phyloP scores from a whole-genome alignment of 768 basidiomycete genomes.

The Dioszegia aurantiaca region DNA sequence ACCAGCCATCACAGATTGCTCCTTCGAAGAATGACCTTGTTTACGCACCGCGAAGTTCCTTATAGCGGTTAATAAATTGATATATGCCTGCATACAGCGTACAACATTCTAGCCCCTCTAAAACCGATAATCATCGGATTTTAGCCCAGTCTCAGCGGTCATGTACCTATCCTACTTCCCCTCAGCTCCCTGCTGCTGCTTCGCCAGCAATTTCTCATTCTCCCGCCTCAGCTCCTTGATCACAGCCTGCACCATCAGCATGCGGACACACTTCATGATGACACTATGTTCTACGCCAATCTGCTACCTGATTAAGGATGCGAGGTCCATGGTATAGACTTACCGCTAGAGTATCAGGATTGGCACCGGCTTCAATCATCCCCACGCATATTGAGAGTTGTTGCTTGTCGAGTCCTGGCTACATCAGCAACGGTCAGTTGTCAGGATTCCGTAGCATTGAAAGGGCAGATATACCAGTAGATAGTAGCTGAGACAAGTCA shows the following conservation, averaged over 20 bases:
- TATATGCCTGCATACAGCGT: no score
- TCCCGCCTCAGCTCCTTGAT: constrained; percentile 79
- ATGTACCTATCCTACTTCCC: no score
- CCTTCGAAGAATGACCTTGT: no score
- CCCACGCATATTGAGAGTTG: constrained; percentile 86
- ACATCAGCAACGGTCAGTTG: not conserved
- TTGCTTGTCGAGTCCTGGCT: constrained; percentile 70
- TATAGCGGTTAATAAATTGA: no score
- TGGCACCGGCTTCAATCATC: constrained; percentile 88
- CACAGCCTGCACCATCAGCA: constrained; percentile 61
- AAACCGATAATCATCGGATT: no score
- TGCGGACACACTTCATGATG: not conserved
- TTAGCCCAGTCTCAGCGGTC: no score
- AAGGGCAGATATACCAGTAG: constrained; percentile 58
- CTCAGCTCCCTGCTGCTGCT: not conserved
- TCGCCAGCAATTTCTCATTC: constrained; percentile 43
- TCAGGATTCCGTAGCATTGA: not conserved
- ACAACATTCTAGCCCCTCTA: no score
- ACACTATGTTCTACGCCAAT: no score
- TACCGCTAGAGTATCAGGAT: constrained; percentile 87
- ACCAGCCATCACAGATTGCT: no score
- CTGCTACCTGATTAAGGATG: no score
- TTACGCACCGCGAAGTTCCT: no score
- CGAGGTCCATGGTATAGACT: constrained; percentile 41
- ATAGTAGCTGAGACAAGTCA: constrained; percentile 82